Evolutionary conservation across 2,329 filamentous ascomycete species (phyloP).

Genomic region (Ceratocystis harringtonii): DNA sequence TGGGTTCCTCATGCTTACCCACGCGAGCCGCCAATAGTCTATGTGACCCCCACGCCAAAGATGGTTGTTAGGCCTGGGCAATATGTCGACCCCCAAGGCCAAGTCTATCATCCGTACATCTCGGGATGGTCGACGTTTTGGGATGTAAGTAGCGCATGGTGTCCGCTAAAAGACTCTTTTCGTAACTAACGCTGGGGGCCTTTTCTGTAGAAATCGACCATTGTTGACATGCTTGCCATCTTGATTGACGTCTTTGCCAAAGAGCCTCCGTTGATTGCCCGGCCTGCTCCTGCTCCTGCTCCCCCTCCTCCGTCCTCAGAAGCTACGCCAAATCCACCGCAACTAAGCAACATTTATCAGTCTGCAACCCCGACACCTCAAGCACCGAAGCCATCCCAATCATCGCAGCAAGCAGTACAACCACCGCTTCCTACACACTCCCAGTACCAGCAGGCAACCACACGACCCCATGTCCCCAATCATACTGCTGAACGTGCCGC

Average conservation of each 20-base stretch:
- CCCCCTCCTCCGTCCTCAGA: conserved; percentile 1
- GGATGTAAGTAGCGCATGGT: conserved; percentile 51
- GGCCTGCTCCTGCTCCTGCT: conserved; percentile 22
- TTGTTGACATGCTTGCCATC: conserved; percentile 69
- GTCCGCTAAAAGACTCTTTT: not conserved
- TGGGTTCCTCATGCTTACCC: conserved; percentile 92
- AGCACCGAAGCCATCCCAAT: not conserved
- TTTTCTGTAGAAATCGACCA: conserved; percentile 53
- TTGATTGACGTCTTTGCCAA: conserved; percentile 81
- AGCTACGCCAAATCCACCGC: conserved; percentile 50
- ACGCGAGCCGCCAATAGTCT: conserved; percentile 67
- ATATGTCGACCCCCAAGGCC: conserved; percentile 84
- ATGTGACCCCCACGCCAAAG: conserved; percentile 72
- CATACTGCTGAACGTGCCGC: not conserved
- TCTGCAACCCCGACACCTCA: conserved; percentile 22
- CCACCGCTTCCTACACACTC: conserved; percentile 24
- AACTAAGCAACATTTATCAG: conserved; percentile 30
- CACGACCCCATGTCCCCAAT: not conserved
- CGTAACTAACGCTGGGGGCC: conserved; percentile 18
- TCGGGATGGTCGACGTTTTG: conserved; percentile 78
- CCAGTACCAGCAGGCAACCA: conserved; percentile 20
- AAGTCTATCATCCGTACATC: conserved; percentile 90
- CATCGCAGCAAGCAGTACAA: conserved; percentile 22
- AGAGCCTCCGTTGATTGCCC: conserved; percentile 75
- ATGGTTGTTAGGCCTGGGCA: conserved; percentile 89